Conservation (phyloP, 257 asterid genomes). For the Buddleja alternifolia region DNA sequence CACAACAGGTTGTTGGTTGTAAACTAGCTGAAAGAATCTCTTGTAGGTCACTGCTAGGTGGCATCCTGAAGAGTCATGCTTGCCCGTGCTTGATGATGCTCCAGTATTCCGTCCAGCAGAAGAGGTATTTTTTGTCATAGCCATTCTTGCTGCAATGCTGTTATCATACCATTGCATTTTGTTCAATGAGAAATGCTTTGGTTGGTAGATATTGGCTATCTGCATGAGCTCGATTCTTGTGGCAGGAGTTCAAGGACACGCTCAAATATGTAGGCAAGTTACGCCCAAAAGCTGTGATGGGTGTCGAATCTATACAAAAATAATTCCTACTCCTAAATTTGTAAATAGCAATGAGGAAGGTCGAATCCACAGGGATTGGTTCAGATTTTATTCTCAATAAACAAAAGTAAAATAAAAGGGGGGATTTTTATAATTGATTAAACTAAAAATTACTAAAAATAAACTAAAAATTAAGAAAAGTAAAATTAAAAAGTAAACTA, state of each 20-base stretch:
- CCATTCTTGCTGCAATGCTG: conserved; percentile 12
- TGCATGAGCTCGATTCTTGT: conserved; percentile 46
- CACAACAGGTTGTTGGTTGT: conserved; percentile 10
- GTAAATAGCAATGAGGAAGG: too few species aligned
- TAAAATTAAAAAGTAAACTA: too few species aligned
- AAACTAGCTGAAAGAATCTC: conserved; percentile 17
- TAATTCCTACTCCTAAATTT: too few species aligned
- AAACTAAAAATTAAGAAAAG: too few species aligned
- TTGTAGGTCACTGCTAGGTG: conserved; percentile 73
- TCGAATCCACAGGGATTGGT: too few species aligned
- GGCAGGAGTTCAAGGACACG: conserved; percentile 83
- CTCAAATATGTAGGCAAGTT: conserved; percentile 66
- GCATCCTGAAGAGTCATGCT: conserved; percentile 56
- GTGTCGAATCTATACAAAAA: too few species aligned
- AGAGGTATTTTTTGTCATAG: conserved; percentile 54
- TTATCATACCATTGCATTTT: conserved; percentile 17
- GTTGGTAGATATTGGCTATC: conserved; percentile 31
- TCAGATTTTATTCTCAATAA: too few species aligned
- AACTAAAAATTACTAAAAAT: too few species aligned
- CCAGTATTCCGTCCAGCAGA: conserved; percentile 76
- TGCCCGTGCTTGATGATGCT: conserved; percentile 68
- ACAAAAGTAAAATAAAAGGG: too few species aligned
- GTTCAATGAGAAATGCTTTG: conserved; percentile 26
- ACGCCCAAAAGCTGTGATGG: conserved; percentile 63
- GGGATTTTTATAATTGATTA: too few species aligned